Evolutionary conservation across 768 basidiomycete genomes (phyloP), one percentile per base, ranked within the genome.

Genomic region (Boletus rubescentipes): DNA sequence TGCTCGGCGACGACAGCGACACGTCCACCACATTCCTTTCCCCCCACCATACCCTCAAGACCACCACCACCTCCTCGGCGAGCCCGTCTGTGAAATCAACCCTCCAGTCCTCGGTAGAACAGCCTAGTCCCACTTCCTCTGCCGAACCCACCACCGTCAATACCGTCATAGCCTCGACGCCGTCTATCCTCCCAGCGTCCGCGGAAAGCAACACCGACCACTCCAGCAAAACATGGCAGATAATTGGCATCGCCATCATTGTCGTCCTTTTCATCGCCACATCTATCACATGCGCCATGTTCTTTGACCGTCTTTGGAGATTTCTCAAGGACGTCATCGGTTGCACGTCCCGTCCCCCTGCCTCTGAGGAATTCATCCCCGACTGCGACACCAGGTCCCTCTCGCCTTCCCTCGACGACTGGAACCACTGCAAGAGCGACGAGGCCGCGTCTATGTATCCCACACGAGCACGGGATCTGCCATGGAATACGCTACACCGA

Each of bases 291-390:
- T 71, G 77, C 9, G 72, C 83, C 50, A 78, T 85, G 29, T 89
- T 85, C 70, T 89, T 87, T 69, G 87, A 91, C 70, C 78, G 82
- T 34, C 84, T 86, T 78, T 84, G 79, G 78, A 75, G 79, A 23
- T 83, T 87, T 67, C 49, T 86, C 48, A 70, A 75, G 34, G 83
- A 82, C 42, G 61, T 81, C 44, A 40, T 81, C 20, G 75, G 76
- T 52, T 75, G 79, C 55, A 69, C 68, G 30, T 67, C 67, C 43
- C 64, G 63, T 8, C 53, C 55, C 9, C 55, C 51, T 30, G 75
- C 74, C 26, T 64, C 69, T 31, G 87, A 89, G 66, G 77, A 80
- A 51, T 68, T 88, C 68, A 73, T 86, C 29, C 81, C 81, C 0
- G 87, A 89, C 70, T 83, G 81, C 84, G 79, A 84, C 60, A 72